phyloP scores from a whole-genome alignment of 306 rosid genomes.

The Myrica gale region DNA sequence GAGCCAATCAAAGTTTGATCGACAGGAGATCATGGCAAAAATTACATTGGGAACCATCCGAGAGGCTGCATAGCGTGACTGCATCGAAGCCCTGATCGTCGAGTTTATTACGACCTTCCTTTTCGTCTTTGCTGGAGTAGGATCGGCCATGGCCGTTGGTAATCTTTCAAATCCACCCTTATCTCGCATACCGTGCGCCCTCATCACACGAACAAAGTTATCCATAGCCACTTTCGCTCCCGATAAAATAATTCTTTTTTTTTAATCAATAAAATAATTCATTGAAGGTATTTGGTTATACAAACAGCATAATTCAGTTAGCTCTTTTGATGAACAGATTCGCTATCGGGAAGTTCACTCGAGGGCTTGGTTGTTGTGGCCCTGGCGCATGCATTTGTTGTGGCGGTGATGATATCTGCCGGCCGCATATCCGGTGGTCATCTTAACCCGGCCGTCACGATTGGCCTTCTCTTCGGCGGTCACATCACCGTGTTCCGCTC shows the following conservation, averaged over 20 bases:
- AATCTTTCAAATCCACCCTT: neutral
- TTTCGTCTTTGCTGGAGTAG: conserved; percentile 83
- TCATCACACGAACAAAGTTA: no score
- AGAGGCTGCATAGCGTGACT: conserved; percentile 65
- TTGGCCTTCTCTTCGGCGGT: conserved; percentile 71
- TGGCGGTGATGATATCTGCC: conserved; percentile 80
- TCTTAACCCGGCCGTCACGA: conserved; percentile 85
- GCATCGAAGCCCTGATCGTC: conserved; percentile 68
- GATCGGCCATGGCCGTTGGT: conserved; percentile 72
- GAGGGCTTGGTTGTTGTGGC: conserved; percentile 67
- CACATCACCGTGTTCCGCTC: conserved; percentile 74
- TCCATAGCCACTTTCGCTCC: no score
- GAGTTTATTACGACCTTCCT: conserved; percentile 85
- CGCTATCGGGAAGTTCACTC: conserved; percentile 13
- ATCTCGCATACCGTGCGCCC: neutral
- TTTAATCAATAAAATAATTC: no score
- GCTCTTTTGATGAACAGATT: no score
- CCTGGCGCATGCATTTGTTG: conserved; percentile 74
- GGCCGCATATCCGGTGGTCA: conserved; percentile 95
- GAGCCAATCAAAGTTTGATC: neutral
- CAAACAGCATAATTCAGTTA: no score
- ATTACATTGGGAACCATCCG: conserved; percentile 57
- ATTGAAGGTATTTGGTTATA: no score
- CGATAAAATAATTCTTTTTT: no score
- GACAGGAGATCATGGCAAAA: conserved; percentile 46